Percentiles rank a stretch among this genome's conserved stretches.
phyloP scores from a whole-genome alignment of 1,284 basidiomycete genomes.

The Filobasidium uniguttulatum region DNA sequence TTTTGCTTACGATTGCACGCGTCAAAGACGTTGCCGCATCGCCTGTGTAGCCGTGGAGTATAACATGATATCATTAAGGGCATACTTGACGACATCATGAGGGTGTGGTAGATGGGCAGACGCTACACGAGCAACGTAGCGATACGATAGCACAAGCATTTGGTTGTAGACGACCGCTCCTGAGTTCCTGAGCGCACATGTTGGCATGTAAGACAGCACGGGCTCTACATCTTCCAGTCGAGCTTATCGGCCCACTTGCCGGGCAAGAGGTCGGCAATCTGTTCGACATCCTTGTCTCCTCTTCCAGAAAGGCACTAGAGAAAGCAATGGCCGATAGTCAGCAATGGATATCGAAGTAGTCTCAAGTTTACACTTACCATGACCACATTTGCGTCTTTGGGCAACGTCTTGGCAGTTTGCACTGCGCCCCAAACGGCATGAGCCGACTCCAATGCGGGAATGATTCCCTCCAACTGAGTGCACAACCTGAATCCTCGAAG shows the following conservation, averaged over 20 bases:
- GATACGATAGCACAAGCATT: no score
- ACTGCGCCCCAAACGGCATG: conserved; percentile 92
- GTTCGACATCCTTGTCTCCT: conserved; percentile 89
- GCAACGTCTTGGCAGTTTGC: conserved; percentile 66
- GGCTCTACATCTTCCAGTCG: conserved; percentile 68
- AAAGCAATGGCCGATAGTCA: neutral
- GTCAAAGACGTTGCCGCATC: no score
- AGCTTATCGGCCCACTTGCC: conserved; percentile 75
- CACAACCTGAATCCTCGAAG: conserved; percentile 80
- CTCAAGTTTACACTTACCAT: conserved; percentile 49
- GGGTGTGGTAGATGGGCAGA: no score
- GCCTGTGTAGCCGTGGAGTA: no score
- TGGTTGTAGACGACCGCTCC: no score
- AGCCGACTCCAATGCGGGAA: conserved; percentile 88
- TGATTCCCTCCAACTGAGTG: conserved; percentile 91
- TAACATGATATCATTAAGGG: no score
- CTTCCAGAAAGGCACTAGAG: conserved; percentile 74
- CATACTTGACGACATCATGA: no score
- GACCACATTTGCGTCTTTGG: conserved; percentile 75
- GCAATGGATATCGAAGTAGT: neutral
- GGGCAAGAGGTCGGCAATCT: conserved; percentile 68
- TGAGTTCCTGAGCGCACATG: no score
- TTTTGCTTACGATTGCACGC: no score
- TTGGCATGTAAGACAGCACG: no score
- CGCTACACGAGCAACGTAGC: no score